Conservation (phyloP, 257 asterid species). For the Avicennia marina region DNA sequence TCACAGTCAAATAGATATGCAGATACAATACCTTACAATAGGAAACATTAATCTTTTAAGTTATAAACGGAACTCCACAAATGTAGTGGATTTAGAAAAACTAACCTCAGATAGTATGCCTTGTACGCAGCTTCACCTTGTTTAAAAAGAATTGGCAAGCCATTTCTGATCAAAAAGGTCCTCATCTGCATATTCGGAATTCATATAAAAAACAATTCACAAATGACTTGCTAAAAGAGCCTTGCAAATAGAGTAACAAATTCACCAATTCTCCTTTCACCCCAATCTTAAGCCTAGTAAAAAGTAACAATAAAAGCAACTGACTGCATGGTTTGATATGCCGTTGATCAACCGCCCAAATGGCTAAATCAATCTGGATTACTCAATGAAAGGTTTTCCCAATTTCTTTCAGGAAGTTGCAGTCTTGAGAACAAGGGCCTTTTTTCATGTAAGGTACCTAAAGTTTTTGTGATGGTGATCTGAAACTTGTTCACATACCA, state of each 20-base stretch:
- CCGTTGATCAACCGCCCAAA: constrained; percentile 1
- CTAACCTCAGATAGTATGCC: constrained; percentile 81
- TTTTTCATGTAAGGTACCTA: no score
- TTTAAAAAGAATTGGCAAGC: constrained; percentile 78
- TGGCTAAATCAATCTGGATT: neutral
- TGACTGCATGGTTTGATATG: constrained; percentile 5
- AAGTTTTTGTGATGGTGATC: no score
- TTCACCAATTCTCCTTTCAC: neutral
- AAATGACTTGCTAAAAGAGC: constrained; percentile 9
- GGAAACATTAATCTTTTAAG: neutral
- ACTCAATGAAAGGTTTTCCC: neutral
- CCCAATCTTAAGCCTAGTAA: neutral
- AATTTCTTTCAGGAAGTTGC: neutral
- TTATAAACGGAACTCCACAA: neutral
- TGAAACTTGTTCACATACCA: no score
- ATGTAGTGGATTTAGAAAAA: constrained; percentile 16
- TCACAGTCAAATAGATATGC: neutral
- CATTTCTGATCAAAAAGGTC: constrained; percentile 91
- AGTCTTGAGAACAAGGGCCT: no score
- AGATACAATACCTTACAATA: neutral
- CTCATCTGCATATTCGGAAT: constrained; percentile 52
- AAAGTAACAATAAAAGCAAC: constrained; percentile 6
- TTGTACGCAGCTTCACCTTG: constrained; percentile 90
- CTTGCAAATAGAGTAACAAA: neutral
- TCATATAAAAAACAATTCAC: constrained; percentile 14